Evolutionary conservation across 805 yeast genomes (phyloP).

Genomic region (Metschnikowia bowlesiae): DNA sequence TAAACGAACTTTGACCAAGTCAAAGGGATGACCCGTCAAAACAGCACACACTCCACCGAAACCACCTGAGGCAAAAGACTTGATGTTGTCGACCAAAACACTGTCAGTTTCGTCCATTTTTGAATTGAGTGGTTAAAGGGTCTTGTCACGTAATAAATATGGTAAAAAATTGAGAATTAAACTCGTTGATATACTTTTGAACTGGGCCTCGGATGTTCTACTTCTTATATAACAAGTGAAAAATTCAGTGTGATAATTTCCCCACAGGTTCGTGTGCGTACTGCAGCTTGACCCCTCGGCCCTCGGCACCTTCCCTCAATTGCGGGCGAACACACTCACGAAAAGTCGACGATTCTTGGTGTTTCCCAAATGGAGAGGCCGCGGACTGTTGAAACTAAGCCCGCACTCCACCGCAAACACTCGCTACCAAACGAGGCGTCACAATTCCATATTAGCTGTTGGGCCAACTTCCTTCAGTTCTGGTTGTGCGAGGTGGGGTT

Average conservation of each 20-base stretch:
- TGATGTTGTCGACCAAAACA: constrained; percentile 66
- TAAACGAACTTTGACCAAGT: constrained; percentile 83
- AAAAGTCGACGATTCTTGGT: neutral
- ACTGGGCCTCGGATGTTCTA: neutral
- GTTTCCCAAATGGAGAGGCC: too few species aligned
- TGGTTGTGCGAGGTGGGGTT: constrained; percentile 1
- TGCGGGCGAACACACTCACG: neutral
- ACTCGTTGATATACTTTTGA: neutral
- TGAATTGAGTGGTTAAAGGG: neutral
- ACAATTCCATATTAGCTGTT: neutral
- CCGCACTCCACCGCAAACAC: too few species aligned
- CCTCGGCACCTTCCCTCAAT: constrained; percentile 1
- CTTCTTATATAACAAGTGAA: neutral
- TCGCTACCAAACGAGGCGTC: neutral
- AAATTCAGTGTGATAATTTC: constrained; percentile 4
- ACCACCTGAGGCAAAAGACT: constrained; percentile 90
- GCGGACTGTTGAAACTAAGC: too few species aligned
- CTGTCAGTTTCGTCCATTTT: constrained; percentile 43
- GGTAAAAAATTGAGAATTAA: neutral
- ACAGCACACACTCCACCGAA: constrained; percentile 97
- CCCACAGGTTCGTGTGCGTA: constrained; percentile 2
- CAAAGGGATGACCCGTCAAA: constrained; percentile 94
- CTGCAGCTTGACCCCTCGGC: constrained; percentile 1
- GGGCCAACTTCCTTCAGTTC: neutral
- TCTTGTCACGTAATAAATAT: neutral